phyloP scores from a whole-genome alignment of 306 rosid species.

The Inga oerstediana region DNA sequence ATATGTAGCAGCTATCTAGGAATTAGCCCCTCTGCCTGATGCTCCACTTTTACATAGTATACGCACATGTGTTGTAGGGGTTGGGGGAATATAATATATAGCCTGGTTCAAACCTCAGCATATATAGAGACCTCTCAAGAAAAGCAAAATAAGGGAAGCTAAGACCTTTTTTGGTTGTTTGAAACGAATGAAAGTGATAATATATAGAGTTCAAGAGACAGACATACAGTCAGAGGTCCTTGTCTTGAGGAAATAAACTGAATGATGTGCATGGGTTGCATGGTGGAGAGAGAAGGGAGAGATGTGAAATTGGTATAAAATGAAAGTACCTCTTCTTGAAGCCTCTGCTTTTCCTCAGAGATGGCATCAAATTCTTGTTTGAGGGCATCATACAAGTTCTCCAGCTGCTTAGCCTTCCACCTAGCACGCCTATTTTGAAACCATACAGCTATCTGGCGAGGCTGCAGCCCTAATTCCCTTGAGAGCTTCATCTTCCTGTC shows the following conservation, averaged over 20 bases:
- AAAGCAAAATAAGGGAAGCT: background rate
- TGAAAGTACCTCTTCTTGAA: constrained; percentile 70
- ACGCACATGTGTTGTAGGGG: background rate
- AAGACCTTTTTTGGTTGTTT: background rate
- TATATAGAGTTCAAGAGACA: background rate
- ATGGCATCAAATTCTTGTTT: constrained; percentile 74
- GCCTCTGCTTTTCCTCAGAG: constrained; percentile 68
- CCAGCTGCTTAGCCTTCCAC: constrained; percentile 91
- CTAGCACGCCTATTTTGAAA: constrained; percentile 93
- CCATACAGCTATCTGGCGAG: constrained; percentile 95
- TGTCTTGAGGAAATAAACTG: background rate
- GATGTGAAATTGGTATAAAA: background rate
- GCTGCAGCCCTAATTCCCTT: constrained; percentile 82
- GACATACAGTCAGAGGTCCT: background rate
- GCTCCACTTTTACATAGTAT: background rate
- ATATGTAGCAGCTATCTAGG: background rate
- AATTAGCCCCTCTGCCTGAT: background rate
- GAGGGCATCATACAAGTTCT: constrained; percentile 73
- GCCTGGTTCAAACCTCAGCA: background rate
- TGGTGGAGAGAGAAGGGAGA: background rate
- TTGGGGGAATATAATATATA: background rate
- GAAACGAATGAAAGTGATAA: constrained; percentile 1
- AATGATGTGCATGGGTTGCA: constrained; percentile 26
- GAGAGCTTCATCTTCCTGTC: constrained; percentile 91
- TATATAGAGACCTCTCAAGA: background rate